A percentile compares a stretch with the other conserved stretches of the same genome.
These are phyloP conservation scores for Fusarium chuoi DNA, from an alignment of 2,329 filamentous ascomycete genomes.

Conservation along the genomic window DNA sequence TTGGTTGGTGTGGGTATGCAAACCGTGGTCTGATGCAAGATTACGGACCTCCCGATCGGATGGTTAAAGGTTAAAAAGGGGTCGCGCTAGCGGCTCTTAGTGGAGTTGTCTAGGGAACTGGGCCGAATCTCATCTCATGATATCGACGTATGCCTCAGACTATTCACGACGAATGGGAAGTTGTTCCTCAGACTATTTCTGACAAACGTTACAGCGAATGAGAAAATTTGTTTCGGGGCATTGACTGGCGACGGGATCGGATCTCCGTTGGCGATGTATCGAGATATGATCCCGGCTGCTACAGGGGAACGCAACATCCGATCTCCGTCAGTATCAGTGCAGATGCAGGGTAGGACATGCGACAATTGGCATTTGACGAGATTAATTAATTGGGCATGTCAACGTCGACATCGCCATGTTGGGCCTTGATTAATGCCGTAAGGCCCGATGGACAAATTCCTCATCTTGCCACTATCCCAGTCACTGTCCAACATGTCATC, in stretches of 20 bases:
- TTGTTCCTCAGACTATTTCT: no score
- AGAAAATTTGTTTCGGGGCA: not conserved
- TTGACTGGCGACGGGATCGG: not conserved
- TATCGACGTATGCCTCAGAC: not conserved
- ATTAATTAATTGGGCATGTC: not conserved
- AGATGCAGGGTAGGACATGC: not conserved
- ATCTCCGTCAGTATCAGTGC: not conserved
- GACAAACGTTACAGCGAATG: not conserved
- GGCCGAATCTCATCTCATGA: conserved; percentile 3
- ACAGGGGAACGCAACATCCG: not conserved
- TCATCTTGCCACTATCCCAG: not conserved
- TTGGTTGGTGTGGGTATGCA: not conserved
- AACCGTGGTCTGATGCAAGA: conserved; percentile 14
- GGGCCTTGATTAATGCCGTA: not conserved
- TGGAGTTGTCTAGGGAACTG: not conserved
- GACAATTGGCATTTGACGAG: not conserved
- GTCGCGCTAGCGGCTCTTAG: conserved; percentile 1
- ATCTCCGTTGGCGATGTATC: not conserved
- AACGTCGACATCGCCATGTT: not conserved
- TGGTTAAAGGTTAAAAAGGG: conserved; percentile 8
- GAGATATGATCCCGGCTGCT: conserved; percentile 1
- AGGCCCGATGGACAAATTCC: not conserved
- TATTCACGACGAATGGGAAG: not conserved
- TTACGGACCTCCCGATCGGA: conserved; percentile 23
- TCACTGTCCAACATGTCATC: not conserved